A percentile compares a stretch with the other conserved stretches of the same genome.
These are phyloP conservation scores for Metarhizium anisopliae DNA, from an alignment of 2,329 filamentous ascomycete genomes.

Conservation along the genomic window DNA sequence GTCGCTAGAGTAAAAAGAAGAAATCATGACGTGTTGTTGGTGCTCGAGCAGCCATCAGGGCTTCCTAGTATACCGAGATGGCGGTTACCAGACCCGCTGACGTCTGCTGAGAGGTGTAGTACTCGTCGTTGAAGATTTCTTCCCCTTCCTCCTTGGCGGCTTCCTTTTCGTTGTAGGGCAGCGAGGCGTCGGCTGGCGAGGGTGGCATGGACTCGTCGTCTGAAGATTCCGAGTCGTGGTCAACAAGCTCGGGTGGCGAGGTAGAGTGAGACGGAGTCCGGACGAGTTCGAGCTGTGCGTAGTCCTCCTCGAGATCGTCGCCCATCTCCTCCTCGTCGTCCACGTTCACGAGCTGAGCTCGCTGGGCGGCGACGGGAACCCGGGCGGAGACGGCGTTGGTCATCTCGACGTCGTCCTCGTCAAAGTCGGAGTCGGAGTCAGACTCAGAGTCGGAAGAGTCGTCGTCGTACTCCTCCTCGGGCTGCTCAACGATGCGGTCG, in stretches of 20 bases:
- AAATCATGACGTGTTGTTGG: background rate
- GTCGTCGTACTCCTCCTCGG: conserved; percentile 60
- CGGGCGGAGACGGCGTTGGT: conserved; percentile 37
- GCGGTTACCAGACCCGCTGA: conserved; percentile 41
- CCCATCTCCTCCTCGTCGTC: conserved; percentile 35
- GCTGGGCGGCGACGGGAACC: conserved; percentile 28
- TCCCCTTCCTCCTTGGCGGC: conserved; percentile 30
- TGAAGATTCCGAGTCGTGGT: conserved; percentile 60
- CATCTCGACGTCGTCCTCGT: conserved; percentile 53
- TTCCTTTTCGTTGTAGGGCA: conserved; percentile 54
- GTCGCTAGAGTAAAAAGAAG: conserved; percentile 4
- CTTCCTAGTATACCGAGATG: conserved; percentile 47
- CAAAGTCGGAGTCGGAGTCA: conserved; percentile 37
- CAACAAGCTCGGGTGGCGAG: conserved; percentile 60
- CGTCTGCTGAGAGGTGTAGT: conserved; percentile 44
- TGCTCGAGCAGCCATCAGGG: background rate
- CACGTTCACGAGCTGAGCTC: conserved; percentile 19
- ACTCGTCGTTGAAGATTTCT: conserved; percentile 42
- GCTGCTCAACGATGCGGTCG: conserved; percentile 65
- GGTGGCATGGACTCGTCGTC: conserved; percentile 72
- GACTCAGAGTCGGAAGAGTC: conserved; percentile 39
- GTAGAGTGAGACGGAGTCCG: conserved; percentile 58
- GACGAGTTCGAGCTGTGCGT: conserved; percentile 56
- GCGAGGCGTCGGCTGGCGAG: conserved; percentile 49
- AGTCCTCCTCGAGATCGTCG: conserved; percentile 54